A percentile compares a stretch with the other conserved stretches of the same genome.
Evolutionary conservation across 179 eudicot species (phyloP).

Genomic region (Silene noctiflora): DNA sequence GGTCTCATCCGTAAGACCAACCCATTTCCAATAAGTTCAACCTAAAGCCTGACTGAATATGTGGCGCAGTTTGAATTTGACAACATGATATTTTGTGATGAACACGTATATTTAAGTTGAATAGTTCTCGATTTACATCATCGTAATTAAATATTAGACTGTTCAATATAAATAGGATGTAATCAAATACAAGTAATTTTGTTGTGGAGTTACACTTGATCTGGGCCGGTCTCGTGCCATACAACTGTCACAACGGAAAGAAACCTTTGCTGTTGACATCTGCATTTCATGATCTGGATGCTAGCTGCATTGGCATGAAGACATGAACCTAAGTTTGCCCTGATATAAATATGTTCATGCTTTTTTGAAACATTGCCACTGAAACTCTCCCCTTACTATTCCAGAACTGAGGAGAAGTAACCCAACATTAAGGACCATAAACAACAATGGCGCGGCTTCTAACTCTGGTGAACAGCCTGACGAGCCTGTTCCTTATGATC

Average conservation of each 20-base stretch:
- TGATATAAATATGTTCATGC: not conserved
- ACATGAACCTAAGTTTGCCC: conserved; percentile 1
- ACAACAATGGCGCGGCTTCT: not conserved
- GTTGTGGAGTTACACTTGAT: too few species aligned
- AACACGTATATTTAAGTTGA: not conserved
- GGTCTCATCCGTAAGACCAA: too few species aligned
- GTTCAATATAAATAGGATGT: too few species aligned
- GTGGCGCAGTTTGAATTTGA: not conserved
- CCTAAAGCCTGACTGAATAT: not conserved
- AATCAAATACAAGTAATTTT: too few species aligned
- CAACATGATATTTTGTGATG: not conserved
- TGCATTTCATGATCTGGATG: not conserved
- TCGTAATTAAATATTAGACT: not conserved
- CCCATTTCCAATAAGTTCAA: too few species aligned
- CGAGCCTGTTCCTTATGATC: conserved; percentile 9
- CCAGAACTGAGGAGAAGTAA: conserved; percentile 18
- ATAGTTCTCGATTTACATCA: not conserved
- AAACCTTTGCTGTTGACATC: not conserved
- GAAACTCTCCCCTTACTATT: conserved; percentile 2
- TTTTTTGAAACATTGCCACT: not conserved
- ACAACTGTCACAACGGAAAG: not conserved
- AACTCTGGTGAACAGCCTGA: conserved; percentile 4
- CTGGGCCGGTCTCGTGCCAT: too few species aligned
- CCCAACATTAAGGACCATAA: conserved; percentile 10
- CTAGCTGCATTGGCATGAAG: not conserved